These are phyloP conservation scores for Mycena citricolor DNA, from an alignment of 1,284 basidiomycete genomes.

Conservation along the genomic window DNA sequence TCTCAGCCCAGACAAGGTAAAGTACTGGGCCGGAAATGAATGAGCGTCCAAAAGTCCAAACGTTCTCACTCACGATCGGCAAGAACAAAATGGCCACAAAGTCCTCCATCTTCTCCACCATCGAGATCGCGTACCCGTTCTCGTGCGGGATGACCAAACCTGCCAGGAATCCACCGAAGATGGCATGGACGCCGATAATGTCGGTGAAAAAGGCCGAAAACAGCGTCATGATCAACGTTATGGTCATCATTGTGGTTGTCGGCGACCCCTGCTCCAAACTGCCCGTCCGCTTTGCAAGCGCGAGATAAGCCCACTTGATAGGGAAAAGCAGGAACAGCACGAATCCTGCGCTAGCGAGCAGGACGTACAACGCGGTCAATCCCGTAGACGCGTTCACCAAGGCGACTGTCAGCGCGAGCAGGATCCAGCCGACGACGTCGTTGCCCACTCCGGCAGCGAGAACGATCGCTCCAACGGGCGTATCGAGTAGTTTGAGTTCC, in stretches of 20 bases:
- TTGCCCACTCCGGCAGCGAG: conserved; percentile 92
- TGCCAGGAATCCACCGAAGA: conserved; percentile 82
- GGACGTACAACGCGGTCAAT: conserved; percentile 78
- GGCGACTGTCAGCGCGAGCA: conserved; percentile 83
- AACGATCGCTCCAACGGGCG: conserved; percentile 83
- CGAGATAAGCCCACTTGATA: conserved; percentile 62
- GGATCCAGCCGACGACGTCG: conserved; percentile 77
- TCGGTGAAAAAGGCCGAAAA: conserved; percentile 85
- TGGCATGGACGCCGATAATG: conserved; percentile 76
- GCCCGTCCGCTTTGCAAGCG: conserved; percentile 70
- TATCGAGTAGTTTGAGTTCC: conserved; percentile 79
- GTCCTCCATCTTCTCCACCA: conserved; percentile 82
- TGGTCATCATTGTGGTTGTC: conserved; percentile 75
- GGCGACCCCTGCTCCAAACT: conserved; percentile 74
- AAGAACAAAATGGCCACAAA: conserved; percentile 73
- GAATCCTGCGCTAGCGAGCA: conserved; percentile 77
- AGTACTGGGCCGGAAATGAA: conserved; percentile 54
- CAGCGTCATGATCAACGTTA: conserved; percentile 77
- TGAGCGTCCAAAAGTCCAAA: conserved; percentile 9
- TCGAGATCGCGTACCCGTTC: conserved; percentile 77
- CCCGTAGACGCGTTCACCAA: conserved; percentile 82
- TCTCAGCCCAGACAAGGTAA: conserved; percentile 76
- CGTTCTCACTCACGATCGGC: conserved; percentile 66
- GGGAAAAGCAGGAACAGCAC: conserved; percentile 71
- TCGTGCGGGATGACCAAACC: conserved; percentile 89